Evolutionary conservation across 805 yeast genomes (phyloP).

Genomic region (Candida cerambycidarum): DNA sequence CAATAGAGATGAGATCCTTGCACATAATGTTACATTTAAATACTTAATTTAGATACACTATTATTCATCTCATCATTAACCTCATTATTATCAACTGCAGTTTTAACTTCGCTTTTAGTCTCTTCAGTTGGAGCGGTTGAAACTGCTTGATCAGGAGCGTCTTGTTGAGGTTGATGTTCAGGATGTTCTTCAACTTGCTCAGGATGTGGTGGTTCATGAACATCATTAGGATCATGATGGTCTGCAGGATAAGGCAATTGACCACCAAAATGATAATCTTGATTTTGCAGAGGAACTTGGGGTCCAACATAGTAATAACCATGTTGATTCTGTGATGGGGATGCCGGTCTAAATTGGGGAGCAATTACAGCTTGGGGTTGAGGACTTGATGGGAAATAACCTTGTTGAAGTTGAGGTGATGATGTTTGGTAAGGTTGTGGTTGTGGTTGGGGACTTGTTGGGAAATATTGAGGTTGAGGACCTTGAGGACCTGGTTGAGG

Average conservation of each 20-base stretch:
- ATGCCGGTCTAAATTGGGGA: slow-evolving; percentile 1
- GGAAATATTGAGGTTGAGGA: slow-evolving; percentile 40
- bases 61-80: slow-evolving; percentile 3
- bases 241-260: slow-evolving; percentile 20
- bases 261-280: slow-evolving; percentile 16
- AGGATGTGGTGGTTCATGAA: not conserved
- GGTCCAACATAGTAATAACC: slow-evolving; percentile 7
- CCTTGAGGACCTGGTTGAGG: slow-evolving; percentile 27
- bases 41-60: slow-evolving; percentile 8
- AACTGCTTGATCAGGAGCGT: not conserved
- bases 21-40: slow-evolving; percentile 2
- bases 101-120: not conserved
- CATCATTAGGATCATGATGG: slow-evolving; percentile 2
- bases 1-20: no score
- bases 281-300: slow-evolving; percentile 9
- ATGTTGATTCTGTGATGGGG: slow-evolving; percentile 8
- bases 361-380: slow-evolving; percentile 5
- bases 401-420: slow-evolving; percentile 7
- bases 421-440: slow-evolving; percentile 22
- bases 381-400: slow-evolving; percentile 5
- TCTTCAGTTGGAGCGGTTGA: slow-evolving; percentile 1
- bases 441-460: slow-evolving; percentile 33
- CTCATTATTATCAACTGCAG: not conserved
- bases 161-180: not conserved
- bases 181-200: not conserved